Evolutionary conservation across 1,284 basidiomycete genomes (phyloP).

Genomic region (Sporisorium reilianum): DNA sequence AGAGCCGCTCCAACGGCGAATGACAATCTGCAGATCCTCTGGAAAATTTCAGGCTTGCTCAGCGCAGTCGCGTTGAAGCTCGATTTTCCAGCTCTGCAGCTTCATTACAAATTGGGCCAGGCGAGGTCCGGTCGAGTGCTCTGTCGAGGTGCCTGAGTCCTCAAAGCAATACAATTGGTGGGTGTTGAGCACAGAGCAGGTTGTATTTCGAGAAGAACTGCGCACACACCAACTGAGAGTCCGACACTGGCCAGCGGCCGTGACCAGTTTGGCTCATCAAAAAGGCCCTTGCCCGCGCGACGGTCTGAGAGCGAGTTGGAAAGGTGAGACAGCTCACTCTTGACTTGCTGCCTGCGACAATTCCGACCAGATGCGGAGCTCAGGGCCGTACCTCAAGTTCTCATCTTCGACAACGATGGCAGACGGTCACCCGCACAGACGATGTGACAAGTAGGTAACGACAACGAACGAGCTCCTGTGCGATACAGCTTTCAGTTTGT

Average conservation of each 20-base stretch:
- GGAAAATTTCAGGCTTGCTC: slow-evolving; percentile 12
- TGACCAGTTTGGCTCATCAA: background rate
- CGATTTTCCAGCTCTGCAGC: background rate
- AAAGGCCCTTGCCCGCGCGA: slow-evolving; percentile 7
- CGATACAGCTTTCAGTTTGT: no score
- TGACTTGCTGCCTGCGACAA: no score
- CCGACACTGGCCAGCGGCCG: slow-evolving; percentile 6
- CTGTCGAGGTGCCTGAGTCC: slow-evolving; percentile 2
- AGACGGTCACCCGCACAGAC: no score
- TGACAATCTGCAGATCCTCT: slow-evolving; percentile 5
- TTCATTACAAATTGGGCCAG: slow-evolving; percentile 12
- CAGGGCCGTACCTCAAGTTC: no score
- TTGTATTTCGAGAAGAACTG: slow-evolving; percentile 34
- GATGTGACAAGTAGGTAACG: no score
- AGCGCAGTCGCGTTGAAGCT: slow-evolving; percentile 16
- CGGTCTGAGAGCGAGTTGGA: background rate
- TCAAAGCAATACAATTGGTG: slow-evolving; percentile 7
- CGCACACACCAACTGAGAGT: slow-evolving; percentile 22
- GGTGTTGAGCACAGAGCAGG: background rate
- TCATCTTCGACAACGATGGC: no score
- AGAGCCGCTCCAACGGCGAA: slow-evolving; percentile 9
- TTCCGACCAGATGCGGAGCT: background rate
- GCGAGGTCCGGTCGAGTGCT: background rate
- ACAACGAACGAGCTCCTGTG: no score
- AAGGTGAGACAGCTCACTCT: background rate